Percentiles rank a stretch among this genome's conserved stretches.
Conservation (phyloP, 352 stramenopile species). For the Globisporangium megalacanthum region DNA sequence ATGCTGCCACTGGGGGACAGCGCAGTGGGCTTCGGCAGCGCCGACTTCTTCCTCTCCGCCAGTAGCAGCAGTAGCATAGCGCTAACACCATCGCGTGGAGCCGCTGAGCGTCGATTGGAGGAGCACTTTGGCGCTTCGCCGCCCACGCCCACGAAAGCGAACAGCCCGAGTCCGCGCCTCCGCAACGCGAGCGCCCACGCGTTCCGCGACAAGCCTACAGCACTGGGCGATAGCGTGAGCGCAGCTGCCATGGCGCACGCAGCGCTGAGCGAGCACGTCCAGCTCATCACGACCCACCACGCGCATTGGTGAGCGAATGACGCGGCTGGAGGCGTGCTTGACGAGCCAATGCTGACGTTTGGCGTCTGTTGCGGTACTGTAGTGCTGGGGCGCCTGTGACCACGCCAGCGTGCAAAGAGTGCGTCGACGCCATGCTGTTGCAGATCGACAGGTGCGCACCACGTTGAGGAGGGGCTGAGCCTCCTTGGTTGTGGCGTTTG, state of each 20-base stretch:
- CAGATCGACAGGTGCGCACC: constrained; percentile 51
- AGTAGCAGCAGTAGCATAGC: constrained; percentile 4
- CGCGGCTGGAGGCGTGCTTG: no score
- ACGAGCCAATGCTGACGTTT: neutral
- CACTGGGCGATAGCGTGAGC: constrained; percentile 54
- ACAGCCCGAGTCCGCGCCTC: constrained; percentile 16
- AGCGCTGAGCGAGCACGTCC: constrained; percentile 67
- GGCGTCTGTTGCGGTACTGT: constrained; percentile 12
- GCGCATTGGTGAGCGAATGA: constrained; percentile 37
- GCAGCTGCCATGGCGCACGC: constrained; percentile 55
- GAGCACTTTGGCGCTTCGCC: constrained; percentile 16
- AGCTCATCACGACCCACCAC: constrained; percentile 62
- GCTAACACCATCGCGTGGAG: neutral
- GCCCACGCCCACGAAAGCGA: neutral
- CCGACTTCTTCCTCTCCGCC: constrained; percentile 12
- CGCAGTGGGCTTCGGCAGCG: constrained; percentile 7
- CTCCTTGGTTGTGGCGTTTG: neutral
- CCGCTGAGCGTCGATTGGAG: constrained; percentile 9
- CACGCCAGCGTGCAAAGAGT: constrained; percentile 69
- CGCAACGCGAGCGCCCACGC: constrained; percentile 19
- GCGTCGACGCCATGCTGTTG: constrained; percentile 65
- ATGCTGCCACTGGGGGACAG: constrained; percentile 44
- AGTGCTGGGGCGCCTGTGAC: constrained; percentile 54
- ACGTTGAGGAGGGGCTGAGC: neutral
- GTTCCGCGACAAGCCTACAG: constrained; percentile 11